Evolutionary conservation across 2,329 filamentous ascomycete species (phyloP), one percentile per base, ranked within the genome.

Genomic region (Thelonectria blattea): DNA sequence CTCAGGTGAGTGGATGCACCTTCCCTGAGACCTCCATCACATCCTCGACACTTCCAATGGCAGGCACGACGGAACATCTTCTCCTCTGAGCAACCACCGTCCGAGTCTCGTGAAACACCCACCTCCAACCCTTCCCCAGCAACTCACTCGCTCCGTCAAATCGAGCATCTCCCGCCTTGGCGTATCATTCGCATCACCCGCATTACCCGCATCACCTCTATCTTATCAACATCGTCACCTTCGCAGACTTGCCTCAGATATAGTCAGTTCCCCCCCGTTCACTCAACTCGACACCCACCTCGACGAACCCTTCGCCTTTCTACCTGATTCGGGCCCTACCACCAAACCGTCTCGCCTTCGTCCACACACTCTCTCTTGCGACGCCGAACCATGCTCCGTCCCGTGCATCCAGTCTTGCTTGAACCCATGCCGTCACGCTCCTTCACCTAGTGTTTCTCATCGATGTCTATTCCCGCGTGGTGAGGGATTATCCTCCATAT

Each of bases 381-480:
- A 30, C 24, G 24, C 45, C 27, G 51, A 53, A 45, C 50, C 27
- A 39, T 49, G 27, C 30, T 45, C 46, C 39, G 45, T 59, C 46
- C 46, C 45, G 20, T 54, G 50, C 56, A 6, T 14, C 34, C 37
- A 11, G 15, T n/a, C 18, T n/a, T 37, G 17, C 18, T n/a, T 37
- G 17, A 18, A 39, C 12, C 27, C 45, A 18, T 58, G 43, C 17
- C 46, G 27, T 50, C 56, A 54, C 52, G 46, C 30, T 20, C 22
- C 41, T 32, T 51, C 57, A 14, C 34, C 34, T 5, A 51, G 51
- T 37, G 32, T 12, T 47, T 58, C 56, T 46, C 30, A 45, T 43
- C 46, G 54, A 60, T 39, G 30, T 39, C 34, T 5, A 15, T 37
- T 15, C 30, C 51, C 52, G 47, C 57, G 56, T 50, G 30, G 34